A percentile compares a stretch with the other conserved stretches of the same genome.
Conservation (phyloP, 371 early-diverging fungal genomes). For the Rhizopus sp. region DNA sequence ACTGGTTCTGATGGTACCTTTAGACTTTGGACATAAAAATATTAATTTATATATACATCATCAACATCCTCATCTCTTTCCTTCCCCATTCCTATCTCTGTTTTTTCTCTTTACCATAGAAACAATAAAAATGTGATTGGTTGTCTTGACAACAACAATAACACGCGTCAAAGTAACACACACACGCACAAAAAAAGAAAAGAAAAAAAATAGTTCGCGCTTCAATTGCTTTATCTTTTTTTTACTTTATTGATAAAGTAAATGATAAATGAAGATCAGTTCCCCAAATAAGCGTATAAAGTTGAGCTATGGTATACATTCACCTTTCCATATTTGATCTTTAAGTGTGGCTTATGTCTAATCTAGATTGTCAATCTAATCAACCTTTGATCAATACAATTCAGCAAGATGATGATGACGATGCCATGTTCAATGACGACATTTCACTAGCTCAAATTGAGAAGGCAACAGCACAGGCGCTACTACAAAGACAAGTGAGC, state of each 20-base stretch:
- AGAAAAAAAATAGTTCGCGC: too few species aligned
- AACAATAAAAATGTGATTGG: too few species aligned
- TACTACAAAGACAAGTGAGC: neutral
- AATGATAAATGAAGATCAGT: too few species aligned
- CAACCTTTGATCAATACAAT: neutral
- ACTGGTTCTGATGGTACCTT: constrained; percentile 78
- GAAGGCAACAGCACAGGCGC: neutral
- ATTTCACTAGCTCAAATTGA: constrained; percentile 36
- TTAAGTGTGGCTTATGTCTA: too few species aligned
- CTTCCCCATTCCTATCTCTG: too few species aligned
- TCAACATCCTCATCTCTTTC: too few species aligned
- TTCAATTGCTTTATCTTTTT: too few species aligned
- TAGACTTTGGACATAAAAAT: constrained; percentile 72
- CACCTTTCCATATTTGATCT: neutral
- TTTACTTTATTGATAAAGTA: too few species aligned
- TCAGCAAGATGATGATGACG: constrained; percentile 26
- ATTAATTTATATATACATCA: neutral
- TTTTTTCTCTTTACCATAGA: too few species aligned
- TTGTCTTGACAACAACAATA: too few species aligned
- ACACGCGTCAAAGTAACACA: too few species aligned
- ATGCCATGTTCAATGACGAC: constrained; percentile 49
- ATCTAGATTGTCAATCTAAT: neutral
- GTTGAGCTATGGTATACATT: neutral
- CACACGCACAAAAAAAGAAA: too few species aligned
- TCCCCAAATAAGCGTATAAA: neutral